Base-by-base conservation (phyloP, 2,329 filamentous ascomycete genomes). In the Onygena corvina region DNA sequence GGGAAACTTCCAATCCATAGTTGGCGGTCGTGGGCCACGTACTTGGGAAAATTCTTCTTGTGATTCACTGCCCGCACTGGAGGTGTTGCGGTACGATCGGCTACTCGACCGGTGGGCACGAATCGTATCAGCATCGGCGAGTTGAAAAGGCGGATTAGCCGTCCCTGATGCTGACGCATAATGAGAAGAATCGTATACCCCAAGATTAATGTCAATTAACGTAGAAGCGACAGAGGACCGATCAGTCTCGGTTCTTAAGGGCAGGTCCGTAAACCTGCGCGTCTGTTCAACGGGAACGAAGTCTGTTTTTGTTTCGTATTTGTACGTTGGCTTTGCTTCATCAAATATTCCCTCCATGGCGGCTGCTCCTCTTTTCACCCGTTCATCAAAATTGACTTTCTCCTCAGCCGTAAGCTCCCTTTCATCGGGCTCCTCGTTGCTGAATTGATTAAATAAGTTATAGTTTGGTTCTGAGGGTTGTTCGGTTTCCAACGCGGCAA, bases 311-410 rank as follows among this genome's bases (percentile, higher is more conserved):
- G 70, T 72, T 54, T 76, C 74, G 57, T 79, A 77, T 49, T 71
- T 72, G 59, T 81, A 81, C n/a, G 72, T 75, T 4, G 72, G 72
- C 48, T 70, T 70, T 27, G 71, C 66, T 30, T 71, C 69, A 52
- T 81, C 70, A 58, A 80, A 81, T 3, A 81, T 61, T 7, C 77
- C 74, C 50, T 76, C 72, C 56, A 81, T 68, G 2, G 73, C 74
- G 35, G 65, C 70, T 50, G 74, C 74, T 38, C 78, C 78, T 55
- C 78, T 68, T 40, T 73, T 71, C 40, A 78, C 76, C 21, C 74
- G 72, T 55, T 76, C 70, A 56, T 80, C 76, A 52, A 74, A 75
- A 57, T 77, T 74, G 11, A 70, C 68, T 53, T 72, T 71, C 51
- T 77, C 68, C 36, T 68, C 63, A 11, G 62, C 58, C 11, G 66